Evolutionary conservation across 305 asterid genomes (phyloP).

Genomic region (Fraxinus sp.): DNA sequence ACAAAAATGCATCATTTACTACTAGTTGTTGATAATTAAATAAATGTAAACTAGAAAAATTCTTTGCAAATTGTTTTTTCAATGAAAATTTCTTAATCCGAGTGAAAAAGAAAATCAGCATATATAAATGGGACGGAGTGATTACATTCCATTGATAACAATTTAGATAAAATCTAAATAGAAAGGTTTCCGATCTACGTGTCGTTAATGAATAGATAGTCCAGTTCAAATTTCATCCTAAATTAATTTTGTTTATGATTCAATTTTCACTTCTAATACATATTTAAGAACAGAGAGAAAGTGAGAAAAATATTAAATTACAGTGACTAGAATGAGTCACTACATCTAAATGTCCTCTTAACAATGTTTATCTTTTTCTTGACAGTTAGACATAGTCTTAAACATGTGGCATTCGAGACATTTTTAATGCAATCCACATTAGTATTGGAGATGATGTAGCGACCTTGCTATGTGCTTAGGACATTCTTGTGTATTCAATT

Average conservation of each 20-base stretch:
- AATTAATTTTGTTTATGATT: no score
- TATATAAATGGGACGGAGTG: no score
- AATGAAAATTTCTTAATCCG: no score
- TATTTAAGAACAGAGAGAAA: no score
- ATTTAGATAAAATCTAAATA: not conserved
- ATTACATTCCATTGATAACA: not conserved
- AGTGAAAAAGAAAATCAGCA: no score
- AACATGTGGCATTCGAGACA: not conserved
- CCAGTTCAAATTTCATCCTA: not conserved
- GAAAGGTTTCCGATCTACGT: no score
- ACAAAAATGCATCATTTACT: no score
- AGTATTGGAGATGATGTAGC: not conserved
- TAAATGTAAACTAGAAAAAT: no score
- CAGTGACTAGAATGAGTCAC: not conserved
- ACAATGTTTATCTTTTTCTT: not conserved
- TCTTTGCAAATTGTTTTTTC: no score
- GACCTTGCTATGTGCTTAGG: not conserved
- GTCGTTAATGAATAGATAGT: not conserved
- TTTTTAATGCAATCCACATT: not conserved
- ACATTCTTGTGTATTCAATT: not conserved
- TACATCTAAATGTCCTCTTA: no score
- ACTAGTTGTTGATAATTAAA: no score
- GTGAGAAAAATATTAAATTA: no score
- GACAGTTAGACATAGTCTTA: not conserved
- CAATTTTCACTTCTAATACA: not conserved